Percentiles rank a stretch among this genome's conserved stretches.
Conservation (phyloP, 2,329 filamentous ascomycete species). For the Alternaria consortialis region DNA sequence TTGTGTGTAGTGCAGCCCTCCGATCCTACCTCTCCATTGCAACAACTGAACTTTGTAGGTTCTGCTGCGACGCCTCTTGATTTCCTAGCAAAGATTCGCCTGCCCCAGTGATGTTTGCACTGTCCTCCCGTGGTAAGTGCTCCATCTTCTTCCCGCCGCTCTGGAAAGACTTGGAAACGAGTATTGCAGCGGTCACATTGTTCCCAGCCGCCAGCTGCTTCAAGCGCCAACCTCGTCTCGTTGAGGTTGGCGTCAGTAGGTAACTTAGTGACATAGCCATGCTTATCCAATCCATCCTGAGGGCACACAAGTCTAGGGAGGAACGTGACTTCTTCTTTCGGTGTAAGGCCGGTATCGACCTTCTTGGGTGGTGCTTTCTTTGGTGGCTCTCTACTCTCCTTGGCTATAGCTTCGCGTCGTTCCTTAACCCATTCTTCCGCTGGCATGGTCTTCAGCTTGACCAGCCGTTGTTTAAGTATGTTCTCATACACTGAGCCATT, state of each 20-base stretch:
- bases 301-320: constrained; percentile 67
- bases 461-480: constrained; percentile 81
- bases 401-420: constrained; percentile 49
- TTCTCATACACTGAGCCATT: constrained; percentile 80
- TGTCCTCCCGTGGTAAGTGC: constrained; percentile 78
- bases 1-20: constrained; percentile 77
- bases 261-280: constrained; percentile 77
- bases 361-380: constrained; percentile 57
- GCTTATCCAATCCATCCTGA: constrained; percentile 68
- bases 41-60: constrained; percentile 78
- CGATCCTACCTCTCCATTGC: constrained; percentile 76
- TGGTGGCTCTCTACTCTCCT: constrained; percentile 40
- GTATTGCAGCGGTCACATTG: constrained; percentile 85
- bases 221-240: constrained; percentile 70
- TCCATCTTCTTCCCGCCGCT: constrained; percentile 77
- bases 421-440: constrained; percentile 75
- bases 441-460: constrained; percentile 78
- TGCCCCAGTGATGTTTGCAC: constrained; percentile 85
- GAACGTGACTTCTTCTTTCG: constrained; percentile 66
- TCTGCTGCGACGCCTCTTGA: constrained; percentile 61
- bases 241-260: constrained; percentile 74
- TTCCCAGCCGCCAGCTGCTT: constrained; percentile 79
- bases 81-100: constrained; percentile 63
- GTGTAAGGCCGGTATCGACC: constrained; percentile 74
- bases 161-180: constrained; percentile 92